Percentiles rank a stretch among this genome's conserved stretches.
These are phyloP conservation scores for Clarireedia paspali DNA, from an alignment of 2,329 filamentous ascomycete genomes.

Conservation along the genomic window DNA sequence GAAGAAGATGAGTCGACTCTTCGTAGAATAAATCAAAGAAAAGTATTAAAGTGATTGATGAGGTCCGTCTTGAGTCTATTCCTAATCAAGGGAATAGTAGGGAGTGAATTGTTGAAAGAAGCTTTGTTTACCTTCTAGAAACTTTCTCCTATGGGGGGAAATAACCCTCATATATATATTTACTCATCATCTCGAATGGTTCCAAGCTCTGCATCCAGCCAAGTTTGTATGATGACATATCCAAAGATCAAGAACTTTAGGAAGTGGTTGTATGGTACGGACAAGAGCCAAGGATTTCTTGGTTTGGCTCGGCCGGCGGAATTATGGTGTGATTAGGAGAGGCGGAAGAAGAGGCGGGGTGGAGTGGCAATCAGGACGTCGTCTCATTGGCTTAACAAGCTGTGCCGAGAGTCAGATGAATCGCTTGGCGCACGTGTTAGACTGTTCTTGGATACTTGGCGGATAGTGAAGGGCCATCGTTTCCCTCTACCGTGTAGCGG, in stretches of 20 bases:
- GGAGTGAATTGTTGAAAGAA: conserved; percentile 12
- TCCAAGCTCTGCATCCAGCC: not conserved
- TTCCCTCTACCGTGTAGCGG: no score
- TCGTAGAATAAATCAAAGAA: not conserved
- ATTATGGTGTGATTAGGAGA: not conserved
- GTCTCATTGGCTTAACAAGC: not conserved
- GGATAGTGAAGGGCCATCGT: no score
- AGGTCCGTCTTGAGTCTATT: conserved; percentile 17
- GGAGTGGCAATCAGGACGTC: not conserved
- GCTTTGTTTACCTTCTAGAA: not conserved
- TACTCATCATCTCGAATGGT: not conserved
- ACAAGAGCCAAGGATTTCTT: no score
- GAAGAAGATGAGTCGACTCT: not conserved
- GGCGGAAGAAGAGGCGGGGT: not conserved
- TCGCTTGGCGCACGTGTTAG: not conserved
- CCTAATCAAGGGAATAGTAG: conserved; percentile 28
- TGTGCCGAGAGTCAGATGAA: not conserved
- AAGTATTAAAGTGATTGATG: not conserved
- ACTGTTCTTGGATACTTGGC: not conserved
- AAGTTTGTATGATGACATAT: not conserved
- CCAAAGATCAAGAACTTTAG: no score
- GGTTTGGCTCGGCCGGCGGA: no score
- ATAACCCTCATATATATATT: not conserved
- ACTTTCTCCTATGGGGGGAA: not conserved
- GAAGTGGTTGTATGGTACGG: no score